These are phyloP conservation scores for Diplocarpon rosae DNA, from an alignment of 2,329 filamentous ascomycete species.

Conservation along the genomic window DNA sequence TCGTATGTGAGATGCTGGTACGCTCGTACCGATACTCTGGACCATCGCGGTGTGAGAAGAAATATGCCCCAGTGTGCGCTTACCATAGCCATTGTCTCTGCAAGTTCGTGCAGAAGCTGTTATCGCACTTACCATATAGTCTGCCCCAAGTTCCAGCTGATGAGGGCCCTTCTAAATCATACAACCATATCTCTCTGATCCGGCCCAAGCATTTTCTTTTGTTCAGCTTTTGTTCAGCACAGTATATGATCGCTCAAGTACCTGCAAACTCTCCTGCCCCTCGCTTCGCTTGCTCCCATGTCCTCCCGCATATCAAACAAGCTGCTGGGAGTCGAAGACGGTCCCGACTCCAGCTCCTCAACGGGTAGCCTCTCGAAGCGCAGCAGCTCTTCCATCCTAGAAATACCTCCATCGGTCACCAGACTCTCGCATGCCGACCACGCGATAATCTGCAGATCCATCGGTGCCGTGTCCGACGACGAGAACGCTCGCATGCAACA, in stretches of 20 bases:
- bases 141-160: background rate
- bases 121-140: background rate
- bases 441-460: background rate
- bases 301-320: background rate
- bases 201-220: background rate
- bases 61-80: background rate
- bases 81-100: constrained; percentile 1
- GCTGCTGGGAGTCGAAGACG: background rate
- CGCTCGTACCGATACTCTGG: background rate
- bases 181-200: background rate
- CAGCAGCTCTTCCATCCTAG: background rate
- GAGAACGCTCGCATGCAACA: constrained; percentile 7
- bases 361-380: background rate
- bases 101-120: background rate
- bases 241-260: background rate
- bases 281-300: background rate
- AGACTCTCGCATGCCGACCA: constrained; percentile 5
- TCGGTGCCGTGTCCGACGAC: constrained; percentile 1
- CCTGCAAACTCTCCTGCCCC: background rate
- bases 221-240: background rate
- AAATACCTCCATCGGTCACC: background rate
- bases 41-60: constrained; percentile 1
- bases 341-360: background rate
- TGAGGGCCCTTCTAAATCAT: background rate
- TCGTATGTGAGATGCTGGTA: background rate